These are phyloP conservation scores for Blastobotrys ciferrii DNA, from an alignment of 1,139 yeast genomes.

Conservation along the genomic window DNA sequence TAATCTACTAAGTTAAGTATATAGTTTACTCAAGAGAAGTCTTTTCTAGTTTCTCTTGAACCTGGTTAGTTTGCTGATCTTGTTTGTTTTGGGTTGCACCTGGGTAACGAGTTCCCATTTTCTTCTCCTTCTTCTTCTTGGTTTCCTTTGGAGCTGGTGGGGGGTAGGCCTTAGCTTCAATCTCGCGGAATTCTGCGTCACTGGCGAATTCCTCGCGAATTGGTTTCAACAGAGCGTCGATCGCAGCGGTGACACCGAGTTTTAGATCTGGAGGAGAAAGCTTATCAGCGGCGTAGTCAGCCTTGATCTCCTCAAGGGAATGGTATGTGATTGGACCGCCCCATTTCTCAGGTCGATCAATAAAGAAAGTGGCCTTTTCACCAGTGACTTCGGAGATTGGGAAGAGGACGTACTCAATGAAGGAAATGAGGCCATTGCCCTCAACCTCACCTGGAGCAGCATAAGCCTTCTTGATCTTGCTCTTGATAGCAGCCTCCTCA, in stretches of 20 bases:
- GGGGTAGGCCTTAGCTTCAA: conserved; percentile 81
- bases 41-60: conserved; percentile 38
- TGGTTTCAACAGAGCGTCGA: conserved; percentile 79
- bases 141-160: conserved; percentile 55
- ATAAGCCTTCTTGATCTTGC: conserved; percentile 88
- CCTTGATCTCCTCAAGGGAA: conserved; percentile 66
- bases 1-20: background rate
- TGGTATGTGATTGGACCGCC: conserved; percentile 85
- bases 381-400: conserved; percentile 75
- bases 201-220: conserved; percentile 66
- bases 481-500: conserved; percentile 80
- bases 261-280: conserved; percentile 93
- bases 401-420: conserved; percentile 76
- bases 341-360: conserved; percentile 92
- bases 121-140: conserved; percentile 69
- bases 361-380: conserved; percentile 58
- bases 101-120: conserved; percentile 84
- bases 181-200: conserved; percentile 70
- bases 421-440: conserved; percentile 86
- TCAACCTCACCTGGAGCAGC: conserved; percentile 94
- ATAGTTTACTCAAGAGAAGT: conserved; percentile 19
- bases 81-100: conserved; percentile 44
- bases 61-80: conserved; percentile 28
- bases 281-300: conserved; percentile 67
- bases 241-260: conserved; percentile 82